Evolutionary conservation across 306 rosid genomes (phyloP).

Genomic region (Abrus precatorius): DNA sequence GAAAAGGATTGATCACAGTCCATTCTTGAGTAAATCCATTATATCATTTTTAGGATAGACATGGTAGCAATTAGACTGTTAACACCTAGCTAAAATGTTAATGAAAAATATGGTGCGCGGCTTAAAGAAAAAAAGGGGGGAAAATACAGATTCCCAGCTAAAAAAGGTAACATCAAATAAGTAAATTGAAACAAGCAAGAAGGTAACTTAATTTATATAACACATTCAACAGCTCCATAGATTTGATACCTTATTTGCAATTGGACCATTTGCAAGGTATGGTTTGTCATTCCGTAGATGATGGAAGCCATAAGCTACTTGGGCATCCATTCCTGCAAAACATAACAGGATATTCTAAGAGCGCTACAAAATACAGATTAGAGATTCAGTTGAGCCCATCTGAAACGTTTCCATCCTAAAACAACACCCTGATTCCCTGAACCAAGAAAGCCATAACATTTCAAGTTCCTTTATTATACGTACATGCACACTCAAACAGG

Average conservation of each 20-base stretch:
- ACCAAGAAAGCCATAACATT: constrained; percentile 20
- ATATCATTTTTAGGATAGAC: constrained; percentile 12
- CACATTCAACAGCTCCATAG: constrained; percentile 24
- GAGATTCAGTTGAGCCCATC: constrained; percentile 22
- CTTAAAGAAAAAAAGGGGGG: not conserved
- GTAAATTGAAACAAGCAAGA: constrained; percentile 30
- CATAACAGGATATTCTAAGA: constrained; percentile 36
- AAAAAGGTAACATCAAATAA: constrained; percentile 35
- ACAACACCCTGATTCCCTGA: constrained; percentile 16
- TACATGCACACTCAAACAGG: not conserved
- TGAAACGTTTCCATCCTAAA: constrained; percentile 26
- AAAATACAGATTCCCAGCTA: not conserved
- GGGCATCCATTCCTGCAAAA: constrained; percentile 97
- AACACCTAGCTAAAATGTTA: constrained; percentile 24
- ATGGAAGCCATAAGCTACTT: constrained; percentile 97
- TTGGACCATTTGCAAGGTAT: constrained; percentile 91
- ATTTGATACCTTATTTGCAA: constrained; percentile 80
- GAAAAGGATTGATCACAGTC: constrained; percentile 12
- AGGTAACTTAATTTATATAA: constrained; percentile 26
- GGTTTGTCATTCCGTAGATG: constrained; percentile 93
- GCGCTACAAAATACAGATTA: constrained; percentile 22
- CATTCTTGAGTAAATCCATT: not conserved
- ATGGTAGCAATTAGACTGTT: constrained; percentile 13
- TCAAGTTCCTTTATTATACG: constrained; percentile 11
- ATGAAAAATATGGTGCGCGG: not conserved